A percentile compares a stretch with the other conserved stretches of the same genome.
phyloP scores from a whole-genome alignment of 176 grass and related monocot species.

The Puya raimondii region DNA sequence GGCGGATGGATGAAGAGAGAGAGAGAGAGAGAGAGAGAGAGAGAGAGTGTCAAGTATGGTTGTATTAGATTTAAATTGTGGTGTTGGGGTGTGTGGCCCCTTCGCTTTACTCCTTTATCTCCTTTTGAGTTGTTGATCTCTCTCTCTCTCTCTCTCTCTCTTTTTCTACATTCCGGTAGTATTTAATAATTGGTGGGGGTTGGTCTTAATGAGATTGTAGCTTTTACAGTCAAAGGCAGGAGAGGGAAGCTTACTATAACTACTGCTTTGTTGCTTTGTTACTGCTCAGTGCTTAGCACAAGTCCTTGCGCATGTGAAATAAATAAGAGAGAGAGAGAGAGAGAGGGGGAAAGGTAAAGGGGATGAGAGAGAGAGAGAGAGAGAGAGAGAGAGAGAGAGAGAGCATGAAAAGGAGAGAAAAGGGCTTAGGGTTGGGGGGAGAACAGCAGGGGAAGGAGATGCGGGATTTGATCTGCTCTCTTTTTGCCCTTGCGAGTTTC shows the following conservation, averaged over 20 bases:
- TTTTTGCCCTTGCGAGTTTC: no score
- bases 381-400: neutral
- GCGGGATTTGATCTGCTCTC: no score
- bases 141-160: neutral
- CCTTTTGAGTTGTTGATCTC: neutral
- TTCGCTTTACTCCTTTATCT: neutral
- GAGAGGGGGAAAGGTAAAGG: neutral
- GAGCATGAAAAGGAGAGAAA: no score
- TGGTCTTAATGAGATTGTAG: no score
- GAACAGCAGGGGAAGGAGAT: no score
- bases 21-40: no score
- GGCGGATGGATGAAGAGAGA: no score
- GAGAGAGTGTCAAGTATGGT: neutral
- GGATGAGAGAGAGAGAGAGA: neutral
- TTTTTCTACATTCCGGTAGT: neutral
- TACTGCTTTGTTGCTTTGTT: neutral
- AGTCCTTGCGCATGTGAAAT: neutral
- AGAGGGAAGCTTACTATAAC: neutral
- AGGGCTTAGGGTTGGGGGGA: no score
- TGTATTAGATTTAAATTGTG: conserved; percentile 4
- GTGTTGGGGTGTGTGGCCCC: neutral
- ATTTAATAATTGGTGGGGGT: neutral
- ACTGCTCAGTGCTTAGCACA: neutral
- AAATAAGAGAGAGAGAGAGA: neutral
- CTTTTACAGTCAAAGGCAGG: neutral